Evolutionary conservation across 2,329 filamentous ascomycete genomes (phyloP), one percentile per base, ranked within the genome.

Genomic region (Cladobotryum protrusum): DNA sequence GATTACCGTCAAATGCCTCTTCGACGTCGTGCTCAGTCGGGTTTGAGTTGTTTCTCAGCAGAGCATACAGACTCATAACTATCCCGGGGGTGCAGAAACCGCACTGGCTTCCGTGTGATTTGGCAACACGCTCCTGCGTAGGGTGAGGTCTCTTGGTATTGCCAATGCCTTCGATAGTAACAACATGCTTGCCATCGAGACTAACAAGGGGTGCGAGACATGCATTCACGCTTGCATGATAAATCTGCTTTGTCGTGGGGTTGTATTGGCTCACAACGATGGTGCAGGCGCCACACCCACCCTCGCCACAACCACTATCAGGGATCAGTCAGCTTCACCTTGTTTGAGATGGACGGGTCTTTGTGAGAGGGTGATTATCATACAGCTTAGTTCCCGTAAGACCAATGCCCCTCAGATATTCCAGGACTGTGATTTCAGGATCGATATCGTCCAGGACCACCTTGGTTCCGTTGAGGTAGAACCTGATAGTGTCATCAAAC

Each of bases 1-100:
- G 72, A 57, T 99, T 99, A 0, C 93, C 93, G 66, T 99, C 93
- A 61, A 97, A 97, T 0, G 92, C 91, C 70, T 97, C 93, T 68
- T 99, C 93, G 33, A 97, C 79, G 29, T 95, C 88, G 58, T 89
- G 81, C 61, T 92, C 82, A 3, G 82, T 84, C 0, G 92, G 91
- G 17, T 77, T 76, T 4, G 83, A 76, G 57, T 91, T 87, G 62
- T 97, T 97, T 52, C 93, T 81, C 32, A 99, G 75, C 41, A 97
- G 76, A 5, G 93, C 93, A 67, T 99, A 99, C 49, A 97, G 70
- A 66, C 91, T 96, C 88, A 97, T 97, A 55, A 97, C 91, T 61
- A 99, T 97, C 2, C 93, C 93, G 4, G 93, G 93, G 0, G 93
- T 97, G 63, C 93, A 99, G 70, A 99, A 99, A 1, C 91, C 79